These are phyloP conservation scores for Tetrahymena malaccensis DNA, from an alignment of 73 alveolate genomes.

Conservation along the genomic window DNA sequence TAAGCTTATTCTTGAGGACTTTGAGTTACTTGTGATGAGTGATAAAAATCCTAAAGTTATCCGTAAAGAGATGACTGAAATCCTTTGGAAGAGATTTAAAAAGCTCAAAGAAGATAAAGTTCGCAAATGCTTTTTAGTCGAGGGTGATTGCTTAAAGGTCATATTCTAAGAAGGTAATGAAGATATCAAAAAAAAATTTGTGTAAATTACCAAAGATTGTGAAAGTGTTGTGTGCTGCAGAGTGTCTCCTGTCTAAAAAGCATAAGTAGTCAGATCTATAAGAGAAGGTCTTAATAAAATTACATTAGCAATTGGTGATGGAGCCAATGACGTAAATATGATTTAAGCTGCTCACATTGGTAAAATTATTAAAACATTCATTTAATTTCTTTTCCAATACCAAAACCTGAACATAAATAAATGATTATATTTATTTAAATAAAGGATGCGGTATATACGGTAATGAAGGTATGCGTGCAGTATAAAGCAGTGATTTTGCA, in stretches of 20 bases:
- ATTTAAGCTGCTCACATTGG: conserved; percentile 61
- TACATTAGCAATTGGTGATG: conserved; percentile 93
- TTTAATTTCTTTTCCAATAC: not conserved
- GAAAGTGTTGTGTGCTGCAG: conserved; percentile 76
- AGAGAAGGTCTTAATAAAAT: conserved; percentile 59
- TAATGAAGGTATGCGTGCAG: conserved; percentile 96
- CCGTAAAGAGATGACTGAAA: conserved; percentile 12
- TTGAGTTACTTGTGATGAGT: conserved; percentile 1
- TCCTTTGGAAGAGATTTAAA: not conserved
- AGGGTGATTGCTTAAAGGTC: conserved; percentile 14
- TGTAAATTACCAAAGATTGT: conserved; percentile 52
- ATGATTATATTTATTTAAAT: not conserved
- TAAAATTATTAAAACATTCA: not conserved
- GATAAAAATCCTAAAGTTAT: conserved; percentile 13
- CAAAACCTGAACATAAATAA: not conserved
- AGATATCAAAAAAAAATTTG: conserved; percentile 20
- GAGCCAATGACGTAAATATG: conserved; percentile 93
- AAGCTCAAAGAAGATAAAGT: conserved; percentile 1
- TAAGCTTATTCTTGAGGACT: conserved; percentile 14
- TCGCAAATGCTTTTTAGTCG: conserved; percentile 58
- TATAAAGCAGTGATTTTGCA: conserved; percentile 86
- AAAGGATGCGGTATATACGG: conserved; percentile 95
- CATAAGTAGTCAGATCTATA: conserved; percentile 58
- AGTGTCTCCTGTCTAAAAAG: conserved; percentile 78
- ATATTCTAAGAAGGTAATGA: not conserved